Conservation (phyloP, 306 rosid genomes). For the Astragalus glycyphyllos region DNA sequence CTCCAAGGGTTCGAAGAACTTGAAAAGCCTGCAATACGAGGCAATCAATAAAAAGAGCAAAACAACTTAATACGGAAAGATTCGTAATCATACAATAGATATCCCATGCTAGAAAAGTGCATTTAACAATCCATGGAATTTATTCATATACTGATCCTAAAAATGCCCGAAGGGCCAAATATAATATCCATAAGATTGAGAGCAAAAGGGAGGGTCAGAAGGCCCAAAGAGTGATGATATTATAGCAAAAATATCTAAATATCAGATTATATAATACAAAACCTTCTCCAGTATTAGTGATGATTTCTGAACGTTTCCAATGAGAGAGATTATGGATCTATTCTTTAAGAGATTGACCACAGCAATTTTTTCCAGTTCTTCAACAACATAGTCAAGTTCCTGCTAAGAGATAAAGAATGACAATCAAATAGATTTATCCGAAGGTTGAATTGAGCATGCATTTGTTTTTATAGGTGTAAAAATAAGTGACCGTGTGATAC, state of each 20-base stretch:
- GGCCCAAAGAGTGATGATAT: constrained; percentile 22
- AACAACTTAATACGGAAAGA: too few species aligned
- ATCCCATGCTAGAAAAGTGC: constrained; percentile 29
- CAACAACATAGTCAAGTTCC: constrained; percentile 96
- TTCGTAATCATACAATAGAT: constrained; percentile 24
- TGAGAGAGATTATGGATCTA: constrained; percentile 92
- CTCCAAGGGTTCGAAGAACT: constrained; percentile 79
- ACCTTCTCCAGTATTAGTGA: constrained; percentile 95
- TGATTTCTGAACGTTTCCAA: constrained; percentile 92
- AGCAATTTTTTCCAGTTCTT: constrained; percentile 93
- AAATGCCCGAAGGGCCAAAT: constrained; percentile 26
- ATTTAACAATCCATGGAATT: constrained; percentile 26
- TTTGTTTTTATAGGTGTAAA: constrained; percentile 26
- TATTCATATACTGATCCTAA: constrained; percentile 24
- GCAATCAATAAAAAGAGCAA: constrained; percentile 22
- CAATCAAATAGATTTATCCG: constrained; percentile 24
- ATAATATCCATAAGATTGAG: constrained; percentile 25
- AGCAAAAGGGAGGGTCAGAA: constrained; percentile 13
- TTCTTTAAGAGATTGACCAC: constrained; percentile 89
- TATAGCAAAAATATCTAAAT: constrained; percentile 3
- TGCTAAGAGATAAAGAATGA: constrained; percentile 48
- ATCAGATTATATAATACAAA: constrained; percentile 33
- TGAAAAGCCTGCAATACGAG: constrained; percentile 69
- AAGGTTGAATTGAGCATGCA: constrained; percentile 13
- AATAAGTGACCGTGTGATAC: not conserved